These are phyloP conservation scores for Taiwanofungus camphoratus DNA, from an alignment of 1,284 basidiomycete species.

Conservation along the genomic window DNA sequence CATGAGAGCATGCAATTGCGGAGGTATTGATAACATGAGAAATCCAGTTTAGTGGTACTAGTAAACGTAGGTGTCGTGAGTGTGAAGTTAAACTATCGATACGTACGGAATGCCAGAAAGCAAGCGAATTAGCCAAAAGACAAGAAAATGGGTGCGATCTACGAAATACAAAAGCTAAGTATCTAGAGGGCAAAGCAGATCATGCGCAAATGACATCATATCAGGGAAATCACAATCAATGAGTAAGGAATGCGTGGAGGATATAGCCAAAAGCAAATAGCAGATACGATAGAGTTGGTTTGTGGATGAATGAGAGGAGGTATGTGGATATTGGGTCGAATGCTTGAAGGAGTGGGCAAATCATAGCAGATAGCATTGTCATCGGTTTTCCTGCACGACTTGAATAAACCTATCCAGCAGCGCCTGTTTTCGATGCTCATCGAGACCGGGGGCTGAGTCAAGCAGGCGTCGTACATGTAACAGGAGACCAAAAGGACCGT, in stretches of 20 bases:
- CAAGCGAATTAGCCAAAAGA: too few relatives aligned
- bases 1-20: too few relatives aligned
- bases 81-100: background rate
- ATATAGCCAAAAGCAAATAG: conserved; percentile 5
- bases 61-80: too few relatives aligned
- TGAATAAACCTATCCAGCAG: conserved; percentile 57
- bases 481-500: conserved; percentile 64
- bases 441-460: conserved; percentile 36
- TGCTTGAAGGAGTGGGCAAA: conserved; percentile 9
- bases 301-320: background rate
- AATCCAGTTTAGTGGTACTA: too few relatives aligned
- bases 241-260: conserved; percentile 1
- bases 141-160: too few relatives aligned
- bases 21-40: too few relatives aligned
- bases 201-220: conserved; percentile 1
- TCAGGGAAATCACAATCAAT: conserved; percentile 1
- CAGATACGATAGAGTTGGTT: conserved; percentile 5
- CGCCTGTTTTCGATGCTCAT: conserved; percentile 40
- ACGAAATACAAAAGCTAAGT: conserved; percentile 1
- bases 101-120: background rate
- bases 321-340: background rate
- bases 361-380: conserved; percentile 16
- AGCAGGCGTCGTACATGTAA: conserved; percentile 56
- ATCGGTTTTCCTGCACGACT: conserved; percentile 57
- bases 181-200: conserved; percentile 3